Base-by-base conservation (phyloP, 306 rosid species). In the Amphicarpaea edgeworthii region DNA sequence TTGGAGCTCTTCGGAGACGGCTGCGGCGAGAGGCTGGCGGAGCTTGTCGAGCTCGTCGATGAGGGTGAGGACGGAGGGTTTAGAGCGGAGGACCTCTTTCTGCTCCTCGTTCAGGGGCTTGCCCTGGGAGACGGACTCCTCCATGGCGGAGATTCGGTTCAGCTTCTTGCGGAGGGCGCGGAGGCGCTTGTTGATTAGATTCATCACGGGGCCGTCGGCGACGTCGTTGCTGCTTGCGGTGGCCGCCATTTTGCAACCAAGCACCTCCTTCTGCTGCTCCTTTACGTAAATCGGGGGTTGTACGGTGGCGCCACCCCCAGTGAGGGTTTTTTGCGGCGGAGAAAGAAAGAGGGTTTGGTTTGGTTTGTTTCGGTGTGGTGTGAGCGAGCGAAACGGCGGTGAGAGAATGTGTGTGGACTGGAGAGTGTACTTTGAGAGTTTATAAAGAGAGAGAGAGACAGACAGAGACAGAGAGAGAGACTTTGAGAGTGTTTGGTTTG, bases 21-120 rank as follows among this genome's bases (percentile, higher is more conserved):
- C 98, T 0, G 69, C 63, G 1, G 93, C 28, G 59, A 96, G 90
- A 11, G 99, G 99, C 30, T 85, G 93, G 1, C 96, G 97, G 16
- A 96, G 93, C 88, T 96, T 96, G 81, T 96, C 99, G 54, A 96
- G 85, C 76, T 96, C 99, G 28, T 96, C 99, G 81, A 96, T 89
- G 37, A 75, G 87, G 0, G 74, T 86, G 10, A 53, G 0, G 37
- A 92, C 85, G 14, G 82, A 68, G 66, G 99, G 82, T 51, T 96
- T 96, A 9, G 99, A 88, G 64, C 96, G 93, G 28, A 96, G 96
- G 49, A 89, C 87, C 6, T 90, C 97, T 38, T 90, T 89, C 58
- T 96, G 99, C 28, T 96, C 99, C 54, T 86, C 90, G 87, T 90
- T 92, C 66, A 96, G 83, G 1, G 51, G 64, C 34, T 90, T 96